These are phyloP conservation scores for Monosporascus sp. DNA, from an alignment of 2,329 filamentous ascomycete species.

Conservation along the genomic window DNA sequence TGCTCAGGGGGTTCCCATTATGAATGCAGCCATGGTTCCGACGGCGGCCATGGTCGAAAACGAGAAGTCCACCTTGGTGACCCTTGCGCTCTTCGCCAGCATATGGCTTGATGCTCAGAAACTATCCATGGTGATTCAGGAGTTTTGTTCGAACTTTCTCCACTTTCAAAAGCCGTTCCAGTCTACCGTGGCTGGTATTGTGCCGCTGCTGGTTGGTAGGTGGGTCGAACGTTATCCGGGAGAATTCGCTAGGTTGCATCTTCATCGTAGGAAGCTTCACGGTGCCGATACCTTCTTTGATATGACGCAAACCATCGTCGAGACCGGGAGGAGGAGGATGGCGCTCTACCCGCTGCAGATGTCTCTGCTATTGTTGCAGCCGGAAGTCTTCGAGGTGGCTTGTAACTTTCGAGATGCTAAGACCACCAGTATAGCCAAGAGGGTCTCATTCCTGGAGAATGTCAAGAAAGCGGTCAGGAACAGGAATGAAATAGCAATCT, in stretches of 20 bases:
- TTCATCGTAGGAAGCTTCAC: constrained; percentile 56
- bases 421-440: constrained; percentile 58
- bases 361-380: constrained; percentile 56
- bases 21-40: constrained; percentile 22
- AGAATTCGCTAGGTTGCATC: constrained; percentile 61
- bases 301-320: constrained; percentile 58
- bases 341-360: constrained; percentile 59
- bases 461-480: constrained; percentile 59
- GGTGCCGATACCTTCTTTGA: constrained; percentile 65
- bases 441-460: constrained; percentile 59
- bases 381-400: constrained; percentile 65
- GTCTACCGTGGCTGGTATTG: constrained; percentile 55
- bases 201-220: constrained; percentile 57
- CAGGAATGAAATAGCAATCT: constrained; percentile 62
- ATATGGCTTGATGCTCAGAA: constrained; percentile 61
- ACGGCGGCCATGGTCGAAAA: constrained; percentile 38
- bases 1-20: constrained; percentile 26
- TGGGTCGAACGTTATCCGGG: constrained; percentile 62
- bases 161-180: constrained; percentile 61
- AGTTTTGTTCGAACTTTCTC: constrained; percentile 62
- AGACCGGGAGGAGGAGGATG: constrained; percentile 50
- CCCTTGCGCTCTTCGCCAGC: constrained; percentile 55
- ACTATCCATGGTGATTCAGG: constrained; percentile 57
- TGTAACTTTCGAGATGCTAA: constrained; percentile 62
- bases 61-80: constrained; percentile 47